These are phyloP conservation scores for Geotrichum ghanense DNA, from an alignment of 805 yeast species.

Conservation along the genomic window DNA sequence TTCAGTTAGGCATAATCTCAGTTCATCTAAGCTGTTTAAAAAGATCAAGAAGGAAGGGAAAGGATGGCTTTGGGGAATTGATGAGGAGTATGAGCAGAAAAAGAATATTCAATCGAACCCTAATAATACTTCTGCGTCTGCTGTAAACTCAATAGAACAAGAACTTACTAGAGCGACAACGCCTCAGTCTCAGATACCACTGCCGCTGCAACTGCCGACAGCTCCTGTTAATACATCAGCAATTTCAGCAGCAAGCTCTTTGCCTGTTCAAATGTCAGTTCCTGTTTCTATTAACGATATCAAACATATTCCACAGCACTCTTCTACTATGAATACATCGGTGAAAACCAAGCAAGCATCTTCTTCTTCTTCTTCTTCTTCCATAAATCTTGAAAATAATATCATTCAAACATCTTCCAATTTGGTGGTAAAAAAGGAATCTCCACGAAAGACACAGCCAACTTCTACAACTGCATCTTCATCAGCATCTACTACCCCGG, in stretches of 20 bases:
- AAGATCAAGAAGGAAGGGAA: slow-evolving; percentile 79
- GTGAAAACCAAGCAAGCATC: background rate
- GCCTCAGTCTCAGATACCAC: slow-evolving; percentile 1
- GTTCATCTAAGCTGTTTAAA: slow-evolving; percentile 74
- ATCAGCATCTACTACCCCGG: slow-evolving; percentile 7
- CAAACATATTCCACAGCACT: background rate
- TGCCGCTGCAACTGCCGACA: slow-evolving; percentile 6
- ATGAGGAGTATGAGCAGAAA: slow-evolving; percentile 73
- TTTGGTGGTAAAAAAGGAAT: background rate
- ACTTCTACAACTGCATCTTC: slow-evolving; percentile 6
- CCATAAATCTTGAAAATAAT: background rate
- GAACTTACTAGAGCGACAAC: background rate
- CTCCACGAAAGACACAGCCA: background rate
- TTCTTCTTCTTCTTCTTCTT: background rate
- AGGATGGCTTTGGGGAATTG: slow-evolving; percentile 92
- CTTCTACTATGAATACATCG: background rate
- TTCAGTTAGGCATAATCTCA: slow-evolving; percentile 80
- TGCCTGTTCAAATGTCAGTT: background rate
- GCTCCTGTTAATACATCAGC: slow-evolving; percentile 5
- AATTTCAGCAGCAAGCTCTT: slow-evolving; percentile 1
- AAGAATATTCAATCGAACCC: slow-evolving; percentile 35
- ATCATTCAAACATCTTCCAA: background rate
- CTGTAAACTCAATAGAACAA: slow-evolving; percentile 5
- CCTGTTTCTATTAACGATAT: background rate
- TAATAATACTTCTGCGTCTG: slow-evolving; percentile 2